A percentile compares a stretch with the other conserved stretches of the same genome.
These are phyloP conservation scores for Colletotrichum eremochloae DNA, from an alignment of 2,329 filamentous ascomycete genomes.

Conservation along the genomic window DNA sequence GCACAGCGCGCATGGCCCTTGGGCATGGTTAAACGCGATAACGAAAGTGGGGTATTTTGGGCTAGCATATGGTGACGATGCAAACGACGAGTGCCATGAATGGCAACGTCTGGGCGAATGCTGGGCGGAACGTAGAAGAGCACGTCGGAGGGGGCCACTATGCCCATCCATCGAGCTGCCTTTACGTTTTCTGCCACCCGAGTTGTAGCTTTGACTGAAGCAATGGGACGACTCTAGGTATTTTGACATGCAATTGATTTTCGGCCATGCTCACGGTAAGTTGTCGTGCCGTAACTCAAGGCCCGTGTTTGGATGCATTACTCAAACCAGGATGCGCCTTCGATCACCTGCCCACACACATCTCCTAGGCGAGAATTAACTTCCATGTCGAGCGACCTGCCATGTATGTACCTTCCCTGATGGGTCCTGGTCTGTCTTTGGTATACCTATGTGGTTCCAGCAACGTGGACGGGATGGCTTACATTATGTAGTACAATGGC, in stretches of 20 bases:
- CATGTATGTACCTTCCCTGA: neutral
- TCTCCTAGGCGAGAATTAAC: conserved; percentile 1
- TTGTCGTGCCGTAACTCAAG: conserved; percentile 18
- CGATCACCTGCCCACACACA: neutral
- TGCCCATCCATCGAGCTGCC: neutral
- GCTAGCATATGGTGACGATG: neutral
- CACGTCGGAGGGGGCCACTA: neutral
- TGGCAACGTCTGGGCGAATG: neutral
- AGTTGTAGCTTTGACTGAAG: conserved; percentile 15
- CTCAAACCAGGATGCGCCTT: neutral
- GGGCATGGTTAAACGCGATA: neutral
- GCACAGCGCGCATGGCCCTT: neutral
- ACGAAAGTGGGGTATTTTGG: neutral
- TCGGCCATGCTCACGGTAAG: conserved; percentile 10
- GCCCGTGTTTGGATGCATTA: conserved; percentile 10
- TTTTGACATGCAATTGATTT: conserved; percentile 16
- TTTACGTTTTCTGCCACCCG: conserved; percentile 20
- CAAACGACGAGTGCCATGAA: neutral
- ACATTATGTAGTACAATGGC: neutral
- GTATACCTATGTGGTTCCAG: neutral
- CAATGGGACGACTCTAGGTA: conserved; percentile 20
- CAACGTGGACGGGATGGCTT: neutral
- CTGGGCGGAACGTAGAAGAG: neutral
- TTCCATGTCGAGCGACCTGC: neutral
- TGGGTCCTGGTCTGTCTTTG: neutral